Conservation (phyloP, 345 rosid species). For the Eucalyptus lansdowneana region DNA sequence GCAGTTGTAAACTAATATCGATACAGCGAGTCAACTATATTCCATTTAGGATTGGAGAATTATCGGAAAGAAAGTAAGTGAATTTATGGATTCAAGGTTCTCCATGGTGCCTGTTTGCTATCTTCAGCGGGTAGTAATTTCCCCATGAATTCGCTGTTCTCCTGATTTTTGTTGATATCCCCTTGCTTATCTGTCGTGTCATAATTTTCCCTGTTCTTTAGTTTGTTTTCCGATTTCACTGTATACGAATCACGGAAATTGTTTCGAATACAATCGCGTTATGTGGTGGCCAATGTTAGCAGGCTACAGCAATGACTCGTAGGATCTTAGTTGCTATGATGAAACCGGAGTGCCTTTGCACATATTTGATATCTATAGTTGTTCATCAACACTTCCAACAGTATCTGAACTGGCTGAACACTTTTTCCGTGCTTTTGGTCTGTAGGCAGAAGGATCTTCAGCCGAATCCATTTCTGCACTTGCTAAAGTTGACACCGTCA, state of each 20-base stretch:
- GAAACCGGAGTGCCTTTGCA: background rate
- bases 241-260: background rate
- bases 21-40: background rate
- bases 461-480: slow-evolving; percentile 88
- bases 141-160: background rate
- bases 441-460: slow-evolving; percentile 91
- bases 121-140: background rate
- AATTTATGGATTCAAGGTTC: background rate
- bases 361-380: background rate
- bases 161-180: background rate
- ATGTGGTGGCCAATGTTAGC: background rate
- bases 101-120: background rate
- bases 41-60: background rate
- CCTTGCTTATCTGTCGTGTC: background rate
- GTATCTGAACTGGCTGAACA: background rate
- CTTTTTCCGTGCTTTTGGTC: background rate
- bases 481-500: slow-evolving; percentile 89
- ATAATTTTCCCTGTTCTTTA: background rate
- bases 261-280: background rate
- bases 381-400: background rate
- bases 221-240: background rate
- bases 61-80: background rate
- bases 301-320: background rate
- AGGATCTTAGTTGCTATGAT: background rate
- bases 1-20: background rate